A percentile compares a stretch with the other conserved stretches of the same genome.
phyloP scores from a whole-genome alignment of 768 basidiomycete species.

The Panaeolus papilionaceus region DNA sequence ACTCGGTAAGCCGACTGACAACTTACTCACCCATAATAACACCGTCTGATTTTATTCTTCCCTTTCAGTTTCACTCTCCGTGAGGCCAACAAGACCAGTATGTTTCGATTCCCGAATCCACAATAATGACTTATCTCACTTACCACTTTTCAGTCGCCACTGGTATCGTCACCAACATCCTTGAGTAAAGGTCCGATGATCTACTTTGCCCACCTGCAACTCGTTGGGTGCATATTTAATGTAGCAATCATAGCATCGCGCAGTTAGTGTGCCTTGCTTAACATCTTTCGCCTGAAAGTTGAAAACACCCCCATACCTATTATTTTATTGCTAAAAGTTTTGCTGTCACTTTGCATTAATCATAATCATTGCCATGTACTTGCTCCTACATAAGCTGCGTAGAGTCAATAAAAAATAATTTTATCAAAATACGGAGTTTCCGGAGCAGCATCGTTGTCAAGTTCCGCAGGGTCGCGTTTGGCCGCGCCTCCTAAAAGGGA shows the following conservation, averaged over 20 bases:
- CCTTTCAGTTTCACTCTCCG: slow-evolving; percentile 79
- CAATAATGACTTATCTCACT: slow-evolving; percentile 15
- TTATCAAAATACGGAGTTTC: background rate
- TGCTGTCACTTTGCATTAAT: slow-evolving; percentile 6
- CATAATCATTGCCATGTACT: slow-evolving; percentile 6
- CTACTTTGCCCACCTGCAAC: background rate
- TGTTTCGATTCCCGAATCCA: slow-evolving; percentile 34
- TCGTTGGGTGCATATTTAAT: background rate
- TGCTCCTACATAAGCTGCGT: background rate
- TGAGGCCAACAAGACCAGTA: slow-evolving; percentile 93
- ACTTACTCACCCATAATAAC: slow-evolving; percentile 18
- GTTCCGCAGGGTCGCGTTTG: slow-evolving; percentile 12
- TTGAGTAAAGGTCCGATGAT: slow-evolving; percentile 41
- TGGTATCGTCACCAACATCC: slow-evolving; percentile 89
- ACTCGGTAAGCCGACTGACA: slow-evolving; percentile 56
- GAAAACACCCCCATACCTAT: slow-evolving; percentile 6
- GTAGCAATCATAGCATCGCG: background rate
- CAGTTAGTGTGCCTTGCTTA: background rate
- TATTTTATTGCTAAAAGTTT: slow-evolving; percentile 12
- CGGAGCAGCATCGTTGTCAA: background rate
- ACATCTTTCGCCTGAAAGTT: background rate
- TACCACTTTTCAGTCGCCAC: slow-evolving; percentile 72
- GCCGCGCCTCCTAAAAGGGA: slow-evolving; percentile 26
- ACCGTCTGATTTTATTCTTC: background rate
- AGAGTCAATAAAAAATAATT: slow-evolving; percentile 14